Evolutionary conservation across 2,329 filamentous ascomycete species (phyloP).

Genomic region (Pseudogymnoascus sp.): DNA sequence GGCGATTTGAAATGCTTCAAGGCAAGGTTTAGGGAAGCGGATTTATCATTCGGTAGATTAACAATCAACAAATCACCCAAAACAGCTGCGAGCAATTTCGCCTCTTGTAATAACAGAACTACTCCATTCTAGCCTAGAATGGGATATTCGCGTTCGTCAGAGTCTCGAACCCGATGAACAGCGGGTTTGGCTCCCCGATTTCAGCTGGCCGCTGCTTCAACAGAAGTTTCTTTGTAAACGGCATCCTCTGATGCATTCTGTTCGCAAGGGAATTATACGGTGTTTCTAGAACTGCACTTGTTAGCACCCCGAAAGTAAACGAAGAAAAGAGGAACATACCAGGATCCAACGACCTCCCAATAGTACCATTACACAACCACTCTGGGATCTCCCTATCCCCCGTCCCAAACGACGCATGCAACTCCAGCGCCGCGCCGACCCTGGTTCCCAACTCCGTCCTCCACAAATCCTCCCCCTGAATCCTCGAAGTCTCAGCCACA

Average conservation of each 20-base stretch:
- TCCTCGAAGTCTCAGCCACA: constrained; percentile 23
- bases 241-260: constrained; percentile 19
- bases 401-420: constrained; percentile 6
- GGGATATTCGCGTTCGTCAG: constrained; percentile 11
- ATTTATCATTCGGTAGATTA: too few species aligned
- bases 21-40: too few species aligned
- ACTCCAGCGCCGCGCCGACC: constrained; percentile 16
- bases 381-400: constrained; percentile 12
- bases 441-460: constrained; percentile 17
- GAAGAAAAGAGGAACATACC: not conserved
- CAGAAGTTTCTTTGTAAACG: constrained; percentile 18
- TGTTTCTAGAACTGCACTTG: constrained; percentile 19
- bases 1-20: too few species aligned
- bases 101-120: not conserved
- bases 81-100: too few species aligned
- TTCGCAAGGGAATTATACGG: constrained; percentile 21
- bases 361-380: constrained; percentile 18
- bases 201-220: constrained; percentile 17
- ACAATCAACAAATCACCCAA: too few species aligned
- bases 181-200: constrained; percentile 10
- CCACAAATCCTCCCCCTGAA: constrained; percentile 24
- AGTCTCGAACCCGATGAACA: constrained; percentile 13
- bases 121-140: not conserved
- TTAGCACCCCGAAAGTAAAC: not conserved
- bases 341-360: constrained; percentile 13